These are phyloP conservation scores for Dipteronia dyeriana DNA, from an alignment of 345 rosid genomes.

Conservation along the genomic window DNA sequence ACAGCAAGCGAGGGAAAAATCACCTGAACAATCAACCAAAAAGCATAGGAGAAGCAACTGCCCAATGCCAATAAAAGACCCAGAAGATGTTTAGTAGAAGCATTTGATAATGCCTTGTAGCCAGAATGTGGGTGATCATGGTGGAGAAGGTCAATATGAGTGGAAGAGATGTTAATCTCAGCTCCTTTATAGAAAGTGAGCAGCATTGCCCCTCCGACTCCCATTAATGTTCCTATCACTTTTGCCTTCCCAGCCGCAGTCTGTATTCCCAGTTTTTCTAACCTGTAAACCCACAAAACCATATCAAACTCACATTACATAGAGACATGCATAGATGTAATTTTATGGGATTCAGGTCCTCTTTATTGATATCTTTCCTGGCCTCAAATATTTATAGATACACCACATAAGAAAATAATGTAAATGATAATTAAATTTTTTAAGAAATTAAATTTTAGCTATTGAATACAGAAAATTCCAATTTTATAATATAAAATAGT, in stretches of 20 bases:
- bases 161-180: constrained; percentile 33
- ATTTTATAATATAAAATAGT: no score
- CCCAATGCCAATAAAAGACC: constrained; percentile 33
- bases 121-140: neutral
- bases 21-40: constrained; percentile 53
- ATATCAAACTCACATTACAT: neutral
- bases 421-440: no score
- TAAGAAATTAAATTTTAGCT: no score
- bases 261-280: constrained; percentile 44
- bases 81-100: constrained; percentile 13
- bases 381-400: no score
- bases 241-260: constrained; percentile 47
- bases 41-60: constrained; percentile 35
- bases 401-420: no score
- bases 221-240: constrained; percentile 51
- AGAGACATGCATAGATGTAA: no score
- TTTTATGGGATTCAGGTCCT: no score
- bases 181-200: constrained; percentile 58
- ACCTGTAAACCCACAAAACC: constrained; percentile 21
- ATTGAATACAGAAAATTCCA: no score
- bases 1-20: neutral
- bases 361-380: no score
- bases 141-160: constrained; percentile 39
- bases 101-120: constrained; percentile 10
- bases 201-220: constrained; percentile 58